Base-by-base conservation (phyloP, 805 yeast genomes). In the Saturnispora silvae region DNA sequence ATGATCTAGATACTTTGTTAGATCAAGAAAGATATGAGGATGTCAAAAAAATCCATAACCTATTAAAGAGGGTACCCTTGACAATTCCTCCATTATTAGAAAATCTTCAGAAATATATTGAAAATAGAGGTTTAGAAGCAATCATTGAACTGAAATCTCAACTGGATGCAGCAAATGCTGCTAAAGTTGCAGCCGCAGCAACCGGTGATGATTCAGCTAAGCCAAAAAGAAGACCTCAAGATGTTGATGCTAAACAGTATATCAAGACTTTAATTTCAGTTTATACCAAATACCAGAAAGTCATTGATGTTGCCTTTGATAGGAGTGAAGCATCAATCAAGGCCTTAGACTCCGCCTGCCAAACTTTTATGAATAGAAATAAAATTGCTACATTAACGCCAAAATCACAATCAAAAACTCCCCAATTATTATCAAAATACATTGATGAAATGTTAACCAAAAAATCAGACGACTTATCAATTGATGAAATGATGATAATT, bases 261-360 rank as follows among this genome's bases (percentile, higher is more conserved):
- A 80, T 89, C 30, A 81, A 80, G 49, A 73, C 85, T 3, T 65
- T 92, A 40, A 70, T 92, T 27, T 64, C 65, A 28, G 79, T 86
- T 19, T 81, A 87, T 57, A 57, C 65, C 39, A 73, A 75, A 44
- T 92, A 76, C 59, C 74, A 71, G 43, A 65, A 63, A 7, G 72
- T 85, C 41, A 87, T 83, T 24, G 61, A 60, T 34, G 57, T 53
- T 28, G 79, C 94, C 2, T 85, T 89, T 55, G 75, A 70, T 41
- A 73, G 73, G 45, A 81, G 84, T 54, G 73, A 85, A 3, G 71
- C 77, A 16, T 82, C 92, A 64, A 81, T 81, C 38, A 82, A 81
- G 53, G 84, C 96, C 1, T 69, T 92, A 46, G 97, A 92, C 54
- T 75, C 72, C 46, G 96, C 96, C 2, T 89, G 95, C 49, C 76